These are phyloP conservation scores for Pseudovirgaria hyperparasitica DNA, from an alignment of 2,329 filamentous ascomycete species.

Conservation along the genomic window DNA sequence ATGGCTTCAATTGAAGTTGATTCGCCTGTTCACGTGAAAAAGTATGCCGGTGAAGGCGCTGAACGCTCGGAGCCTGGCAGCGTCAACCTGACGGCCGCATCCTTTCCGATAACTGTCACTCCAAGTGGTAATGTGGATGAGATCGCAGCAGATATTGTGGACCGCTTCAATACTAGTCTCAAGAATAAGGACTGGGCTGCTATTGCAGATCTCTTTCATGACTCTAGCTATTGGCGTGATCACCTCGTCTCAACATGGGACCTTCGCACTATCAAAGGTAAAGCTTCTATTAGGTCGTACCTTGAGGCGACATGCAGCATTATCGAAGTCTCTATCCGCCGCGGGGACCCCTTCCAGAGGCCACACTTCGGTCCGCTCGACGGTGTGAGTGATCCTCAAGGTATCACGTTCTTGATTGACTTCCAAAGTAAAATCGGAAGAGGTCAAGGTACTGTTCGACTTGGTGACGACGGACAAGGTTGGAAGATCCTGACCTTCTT, in stretches of 20 bases:
- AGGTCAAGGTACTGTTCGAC: slow-evolving; percentile 20
- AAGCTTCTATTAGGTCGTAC: slow-evolving; percentile 28
- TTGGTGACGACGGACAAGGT: slow-evolving; percentile 19
- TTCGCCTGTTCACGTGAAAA: neutral
- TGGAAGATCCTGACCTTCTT: slow-evolving; percentile 29
- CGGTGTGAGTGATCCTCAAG: slow-evolving; percentile 15
- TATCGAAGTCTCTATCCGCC: slow-evolving; percentile 18
- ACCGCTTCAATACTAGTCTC: slow-evolving; percentile 30
- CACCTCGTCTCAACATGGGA: slow-evolving; percentile 45
- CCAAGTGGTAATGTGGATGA: slow-evolving; percentile 21
- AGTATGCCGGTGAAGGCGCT: no score
- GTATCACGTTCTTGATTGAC: slow-evolving; percentile 15
- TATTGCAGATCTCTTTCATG: slow-evolving; percentile 31
- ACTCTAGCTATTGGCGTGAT: slow-evolving; percentile 45
- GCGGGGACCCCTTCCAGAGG: slow-evolving; percentile 8
- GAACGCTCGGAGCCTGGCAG: slow-evolving; percentile 40
- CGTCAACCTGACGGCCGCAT: slow-evolving; percentile 37
- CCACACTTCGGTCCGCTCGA: slow-evolving; percentile 18
- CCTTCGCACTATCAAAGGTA: slow-evolving; percentile 39
- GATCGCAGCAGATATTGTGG: slow-evolving; percentile 27
- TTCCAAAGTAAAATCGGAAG: slow-evolving; percentile 18
- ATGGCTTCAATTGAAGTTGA: neutral
- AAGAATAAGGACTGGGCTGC: slow-evolving; percentile 19
- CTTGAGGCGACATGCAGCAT: slow-evolving; percentile 20
- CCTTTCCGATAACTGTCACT: slow-evolving; percentile 24